Evolutionary conservation across 371 early-diverging fungal genomes (phyloP).

Genomic region (Chytridiales sp.): DNA sequence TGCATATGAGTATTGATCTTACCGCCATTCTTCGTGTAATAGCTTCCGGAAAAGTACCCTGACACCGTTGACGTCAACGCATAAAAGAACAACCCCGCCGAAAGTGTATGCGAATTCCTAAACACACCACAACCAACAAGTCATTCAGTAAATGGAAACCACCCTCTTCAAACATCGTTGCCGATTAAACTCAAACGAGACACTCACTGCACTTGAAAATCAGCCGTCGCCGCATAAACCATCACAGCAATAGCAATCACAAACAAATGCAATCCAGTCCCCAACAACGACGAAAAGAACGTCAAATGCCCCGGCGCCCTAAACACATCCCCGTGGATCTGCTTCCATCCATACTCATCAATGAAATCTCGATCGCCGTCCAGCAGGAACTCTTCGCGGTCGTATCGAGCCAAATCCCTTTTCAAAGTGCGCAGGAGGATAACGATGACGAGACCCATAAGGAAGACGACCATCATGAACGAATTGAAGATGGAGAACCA

Average conservation of each 20-base stretch:
- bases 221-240: conserved; percentile 68
- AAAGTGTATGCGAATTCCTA: conserved; percentile 72
- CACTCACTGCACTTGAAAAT: conserved; percentile 65
- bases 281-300: conserved; percentile 67
- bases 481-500: conserved; percentile 86
- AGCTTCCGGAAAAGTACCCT: conserved; percentile 70
- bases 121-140: too few species aligned
- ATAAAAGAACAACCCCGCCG: conserved; percentile 76
- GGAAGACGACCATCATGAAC: conserved; percentile 79
- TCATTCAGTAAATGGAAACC: not conserved
- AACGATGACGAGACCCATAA: conserved; percentile 72
- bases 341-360: conserved; percentile 90
- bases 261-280: conserved; percentile 72
- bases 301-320: conserved; percentile 71
- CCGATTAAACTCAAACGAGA: not conserved
- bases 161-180: not conserved
- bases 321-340: conserved; percentile 86
- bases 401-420: conserved; percentile 78
- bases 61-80: conserved; percentile 70
- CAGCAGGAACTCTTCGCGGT: conserved; percentile 68
- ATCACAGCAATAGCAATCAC: conserved; percentile 65
- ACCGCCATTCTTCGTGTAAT: conserved; percentile 72
- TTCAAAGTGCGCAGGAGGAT: conserved; percentile 73
- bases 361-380: conserved; percentile 80
- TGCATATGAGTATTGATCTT: too few species aligned